Conservation (phyloP, 106 monocot species). For the Dendrobium officinale region DNA sequence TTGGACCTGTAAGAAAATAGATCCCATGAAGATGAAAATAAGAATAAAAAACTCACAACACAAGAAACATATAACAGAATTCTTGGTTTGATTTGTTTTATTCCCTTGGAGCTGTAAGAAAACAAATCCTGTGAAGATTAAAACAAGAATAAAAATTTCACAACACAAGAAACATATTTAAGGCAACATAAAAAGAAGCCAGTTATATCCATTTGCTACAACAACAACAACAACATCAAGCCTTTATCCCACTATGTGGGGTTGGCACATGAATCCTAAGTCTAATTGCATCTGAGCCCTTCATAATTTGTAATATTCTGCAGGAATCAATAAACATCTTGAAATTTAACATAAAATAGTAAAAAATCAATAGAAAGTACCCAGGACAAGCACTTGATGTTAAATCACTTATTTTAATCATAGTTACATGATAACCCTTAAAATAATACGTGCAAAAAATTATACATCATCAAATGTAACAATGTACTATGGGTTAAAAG, state of each 20-base stretch:
- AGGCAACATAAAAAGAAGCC: too few species aligned
- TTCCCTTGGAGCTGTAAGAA: not conserved
- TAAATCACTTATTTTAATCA: too few species aligned
- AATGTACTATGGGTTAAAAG: not conserved
- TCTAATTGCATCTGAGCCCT: constrained; percentile 40
- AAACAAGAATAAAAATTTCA: not conserved
- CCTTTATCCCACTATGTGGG: too few species aligned
- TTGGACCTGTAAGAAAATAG: not conserved
- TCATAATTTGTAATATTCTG: constrained; percentile 67
- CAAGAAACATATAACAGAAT: too few species aligned
- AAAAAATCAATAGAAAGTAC: not conserved
- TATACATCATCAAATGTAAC: too few species aligned
- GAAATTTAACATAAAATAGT: constrained; percentile 10
- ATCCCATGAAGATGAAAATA: too few species aligned
- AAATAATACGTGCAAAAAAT: too few species aligned
- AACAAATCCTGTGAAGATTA: not conserved
- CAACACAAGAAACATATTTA: not conserved
- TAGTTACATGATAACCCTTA: too few species aligned
- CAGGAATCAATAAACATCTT: constrained; percentile 27
- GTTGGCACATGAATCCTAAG: constrained; percentile 2
- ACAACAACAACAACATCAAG: not conserved
- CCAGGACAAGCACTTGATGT: too few species aligned
- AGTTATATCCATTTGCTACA: too few species aligned
- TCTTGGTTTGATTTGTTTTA: too few species aligned
- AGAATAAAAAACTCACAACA: too few species aligned